A percentile compares a stretch with the other conserved stretches of the same genome.
These are phyloP conservation scores for Ophiocordyceps polyrhachis-furcata DNA, from an alignment of 2,329 filamentous ascomycete species.

Conservation along the genomic window DNA sequence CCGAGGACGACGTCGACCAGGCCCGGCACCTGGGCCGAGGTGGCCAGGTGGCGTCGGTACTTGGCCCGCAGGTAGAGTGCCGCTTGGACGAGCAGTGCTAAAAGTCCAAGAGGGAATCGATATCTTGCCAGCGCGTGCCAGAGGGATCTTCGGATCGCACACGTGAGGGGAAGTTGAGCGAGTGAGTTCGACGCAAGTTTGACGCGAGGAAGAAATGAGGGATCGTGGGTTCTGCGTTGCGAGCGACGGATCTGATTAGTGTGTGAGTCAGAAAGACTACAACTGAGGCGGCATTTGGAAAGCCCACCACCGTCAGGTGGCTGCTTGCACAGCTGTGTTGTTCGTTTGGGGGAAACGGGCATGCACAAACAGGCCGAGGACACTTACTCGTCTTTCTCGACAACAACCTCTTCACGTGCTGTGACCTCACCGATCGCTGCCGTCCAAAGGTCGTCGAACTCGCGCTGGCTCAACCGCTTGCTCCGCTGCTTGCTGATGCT, in stretches of 20 bases:
- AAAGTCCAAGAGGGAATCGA: conserved; percentile 64
- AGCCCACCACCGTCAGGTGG: background rate
- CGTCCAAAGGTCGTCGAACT: conserved; percentile 80
- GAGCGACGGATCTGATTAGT: conserved; percentile 67
- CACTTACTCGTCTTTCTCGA: conserved; percentile 33
- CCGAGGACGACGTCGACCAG: conserved; percentile 74
- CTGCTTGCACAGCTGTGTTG: background rate
- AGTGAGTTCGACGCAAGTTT: conserved; percentile 72
- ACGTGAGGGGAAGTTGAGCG: conserved; percentile 76
- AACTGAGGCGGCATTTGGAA: background rate
- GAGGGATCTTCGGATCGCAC: conserved; percentile 61
- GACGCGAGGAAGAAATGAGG: conserved; percentile 37
- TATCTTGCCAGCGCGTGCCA: conserved; percentile 67
- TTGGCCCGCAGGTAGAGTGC: conserved; percentile 44
- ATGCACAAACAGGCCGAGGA: background rate
- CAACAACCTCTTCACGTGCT: conserved; percentile 38
- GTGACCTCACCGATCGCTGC: conserved; percentile 56
- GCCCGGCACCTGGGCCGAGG: conserved; percentile 56
- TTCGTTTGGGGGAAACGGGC: background rate
- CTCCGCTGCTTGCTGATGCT: conserved; percentile 57
- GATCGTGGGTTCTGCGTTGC: conserved; percentile 5
- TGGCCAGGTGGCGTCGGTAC: conserved; percentile 43
- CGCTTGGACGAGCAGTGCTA: conserved; percentile 30
- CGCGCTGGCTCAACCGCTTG: conserved; percentile 66
- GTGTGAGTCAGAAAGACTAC: conserved; percentile 31